phyloP scores from a whole-genome alignment of 1,139 yeast species.

The Kodamaea plutei region DNA sequence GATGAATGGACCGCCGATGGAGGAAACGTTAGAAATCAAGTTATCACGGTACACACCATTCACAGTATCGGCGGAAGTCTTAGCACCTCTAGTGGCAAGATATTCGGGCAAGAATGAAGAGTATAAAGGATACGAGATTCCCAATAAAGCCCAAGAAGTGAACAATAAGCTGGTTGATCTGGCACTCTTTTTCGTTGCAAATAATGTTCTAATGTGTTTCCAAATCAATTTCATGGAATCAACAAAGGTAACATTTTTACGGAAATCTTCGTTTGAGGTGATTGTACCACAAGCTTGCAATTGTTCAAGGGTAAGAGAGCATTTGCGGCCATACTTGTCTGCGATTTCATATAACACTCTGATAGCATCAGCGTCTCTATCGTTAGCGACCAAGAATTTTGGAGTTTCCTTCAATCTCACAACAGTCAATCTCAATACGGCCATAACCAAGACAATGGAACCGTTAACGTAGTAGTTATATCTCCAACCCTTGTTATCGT shows the following conservation, averaged over 20 bases:
- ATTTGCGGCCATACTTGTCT: constrained; percentile 23
- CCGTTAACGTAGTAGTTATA: constrained; percentile 34
- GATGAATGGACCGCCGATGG: constrained; percentile 55
- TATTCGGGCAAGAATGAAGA: constrained; percentile 36
- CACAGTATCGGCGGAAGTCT: constrained; percentile 29
- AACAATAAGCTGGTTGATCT: constrained; percentile 28
- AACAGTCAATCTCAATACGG: constrained; percentile 29
- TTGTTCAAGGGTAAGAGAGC: constrained; percentile 27
- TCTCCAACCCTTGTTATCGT: constrained; percentile 33
- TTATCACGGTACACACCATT: constrained; percentile 49
- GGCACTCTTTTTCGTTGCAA: constrained; percentile 22
- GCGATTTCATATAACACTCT: constrained; percentile 26
- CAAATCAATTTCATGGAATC: constrained; percentile 17
- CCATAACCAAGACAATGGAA: constrained; percentile 26
- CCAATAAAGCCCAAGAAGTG: constrained; percentile 34
- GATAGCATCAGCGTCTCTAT: constrained; percentile 33
- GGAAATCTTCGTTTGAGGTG: constrained; percentile 15
- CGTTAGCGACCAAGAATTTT: constrained; percentile 30
- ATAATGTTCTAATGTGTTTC: constrained; percentile 25
- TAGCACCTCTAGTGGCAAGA: constrained; percentile 38
- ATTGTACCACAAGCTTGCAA: constrained; percentile 27
- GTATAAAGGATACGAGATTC: constrained; percentile 38
- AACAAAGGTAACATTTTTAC: constrained; percentile 19
- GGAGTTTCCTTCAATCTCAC: constrained; percentile 32
- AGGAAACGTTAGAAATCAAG: constrained; percentile 44